phyloP scores from a whole-genome alignment of 106 monocot species.

The Gastrodia elata region DNA sequence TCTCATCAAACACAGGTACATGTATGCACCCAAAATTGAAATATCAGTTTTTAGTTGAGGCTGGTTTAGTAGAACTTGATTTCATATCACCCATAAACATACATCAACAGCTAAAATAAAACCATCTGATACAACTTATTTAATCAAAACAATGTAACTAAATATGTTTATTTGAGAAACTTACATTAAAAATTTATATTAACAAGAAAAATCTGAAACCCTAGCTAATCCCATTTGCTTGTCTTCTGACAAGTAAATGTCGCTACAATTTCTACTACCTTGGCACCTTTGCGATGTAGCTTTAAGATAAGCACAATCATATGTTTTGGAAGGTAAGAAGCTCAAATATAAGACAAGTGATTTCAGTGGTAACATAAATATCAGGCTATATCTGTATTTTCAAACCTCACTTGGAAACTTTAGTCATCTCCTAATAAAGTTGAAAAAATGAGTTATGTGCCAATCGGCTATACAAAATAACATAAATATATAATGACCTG shows the following conservation, averaged over 20 bases:
- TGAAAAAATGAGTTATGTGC: not conserved
- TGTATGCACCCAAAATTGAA: not conserved
- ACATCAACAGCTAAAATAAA: not conserved
- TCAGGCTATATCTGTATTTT: not conserved
- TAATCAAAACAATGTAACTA: not conserved
- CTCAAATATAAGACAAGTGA: not conserved
- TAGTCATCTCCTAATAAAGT: not conserved
- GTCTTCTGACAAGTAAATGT: not conserved
- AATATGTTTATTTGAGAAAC: not conserved
- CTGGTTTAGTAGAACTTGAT: not conserved
- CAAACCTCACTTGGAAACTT: not conserved
- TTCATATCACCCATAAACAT: not conserved
- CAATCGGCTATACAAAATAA: not conserved
- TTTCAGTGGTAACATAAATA: not conserved
- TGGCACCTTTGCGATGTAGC: not conserved
- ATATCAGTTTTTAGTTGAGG: not conserved
- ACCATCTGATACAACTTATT: not conserved
- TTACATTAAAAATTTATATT: not conserved
- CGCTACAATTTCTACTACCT: not conserved
- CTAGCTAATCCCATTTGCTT: not conserved
- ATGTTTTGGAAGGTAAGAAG: not conserved
- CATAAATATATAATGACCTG: not conserved
- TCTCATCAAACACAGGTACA: not conserved
- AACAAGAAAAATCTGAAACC: not conserved
- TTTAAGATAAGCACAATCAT: not conserved